A percentile compares a stretch with the other conserved stretches of the same genome.
Conservation (phyloP, 2,329 filamentous ascomycete species). For the Diaporthe australafricana region DNA sequence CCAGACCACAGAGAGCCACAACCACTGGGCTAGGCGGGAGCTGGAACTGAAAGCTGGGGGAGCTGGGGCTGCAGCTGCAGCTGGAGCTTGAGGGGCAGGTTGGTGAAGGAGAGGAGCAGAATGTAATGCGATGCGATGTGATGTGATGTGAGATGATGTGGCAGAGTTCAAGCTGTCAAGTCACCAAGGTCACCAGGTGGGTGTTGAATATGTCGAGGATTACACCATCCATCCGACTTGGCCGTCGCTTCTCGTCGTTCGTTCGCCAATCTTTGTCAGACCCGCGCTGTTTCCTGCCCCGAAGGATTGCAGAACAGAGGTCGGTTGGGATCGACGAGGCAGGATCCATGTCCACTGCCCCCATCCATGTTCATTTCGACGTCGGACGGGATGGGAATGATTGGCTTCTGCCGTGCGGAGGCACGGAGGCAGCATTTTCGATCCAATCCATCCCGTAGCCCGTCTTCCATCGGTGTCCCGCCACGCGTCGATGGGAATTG, state of each 20-base stretch:
- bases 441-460: conserved; percentile 5
- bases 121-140: not conserved
- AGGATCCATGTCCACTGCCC: not conserved
- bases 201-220: too few species aligned
- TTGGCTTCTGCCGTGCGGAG: conserved; percentile 14
- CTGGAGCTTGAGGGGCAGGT: not conserved
- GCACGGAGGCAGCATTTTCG: not conserved
- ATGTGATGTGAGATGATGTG: not conserved
- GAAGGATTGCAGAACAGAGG: conserved; percentile 19
- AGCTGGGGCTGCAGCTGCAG: not conserved
- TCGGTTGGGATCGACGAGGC: conserved; percentile 11
- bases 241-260: not conserved
- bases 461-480: not conserved
- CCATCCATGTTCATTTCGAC: conserved; percentile 3
- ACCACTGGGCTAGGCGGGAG: not conserved
- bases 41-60: conserved; percentile 1
- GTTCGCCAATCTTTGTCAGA: conserved; percentile 13
- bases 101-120: not conserved
- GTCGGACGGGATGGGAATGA: conserved; percentile 21
- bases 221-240: conserved; percentile 4
- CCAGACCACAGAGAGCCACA: not conserved
- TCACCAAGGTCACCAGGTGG: not conserved
- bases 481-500: not conserved
- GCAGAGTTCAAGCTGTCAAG: not conserved
- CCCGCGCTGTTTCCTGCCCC: not conserved